Evolutionary conservation across 305 asterid genomes (phyloP).

Genomic region (Nicotiana rustica): DNA sequence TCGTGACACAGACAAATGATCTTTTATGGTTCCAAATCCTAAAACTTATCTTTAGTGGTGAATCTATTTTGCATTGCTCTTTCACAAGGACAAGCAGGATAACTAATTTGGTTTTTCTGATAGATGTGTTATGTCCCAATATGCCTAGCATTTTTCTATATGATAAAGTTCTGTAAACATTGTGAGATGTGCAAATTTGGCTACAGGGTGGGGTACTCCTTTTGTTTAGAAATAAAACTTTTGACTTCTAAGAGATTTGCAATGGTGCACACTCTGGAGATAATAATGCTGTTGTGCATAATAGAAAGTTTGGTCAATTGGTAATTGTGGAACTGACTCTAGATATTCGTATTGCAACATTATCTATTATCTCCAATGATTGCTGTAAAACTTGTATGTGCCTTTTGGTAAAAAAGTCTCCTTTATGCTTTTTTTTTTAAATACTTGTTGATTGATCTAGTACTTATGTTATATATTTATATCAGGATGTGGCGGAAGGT

Average conservation of each 20-base stretch:
- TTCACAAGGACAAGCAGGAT: neutral
- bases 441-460: neutral
- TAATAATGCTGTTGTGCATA: neutral
- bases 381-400: neutral
- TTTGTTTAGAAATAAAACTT: neutral
- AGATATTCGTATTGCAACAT: neutral
- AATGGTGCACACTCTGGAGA: neutral
- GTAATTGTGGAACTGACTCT: neutral
- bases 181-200: neutral
- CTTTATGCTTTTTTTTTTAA: neutral
- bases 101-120: neutral
- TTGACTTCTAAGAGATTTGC: conserved; percentile 19
- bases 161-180: neutral
- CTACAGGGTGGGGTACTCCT: neutral
- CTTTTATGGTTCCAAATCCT: conserved; percentile 11
- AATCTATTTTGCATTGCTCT: neutral
- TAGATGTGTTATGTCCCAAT: neutral
- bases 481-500: conserved; percentile 63
- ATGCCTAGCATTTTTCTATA: neutral
- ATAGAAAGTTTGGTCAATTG: neutral
- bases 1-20: neutral
- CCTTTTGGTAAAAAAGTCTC: neutral
- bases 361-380: neutral
- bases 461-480: neutral
- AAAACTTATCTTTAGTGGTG: neutral